Evolutionary conservation across 1,284 basidiomycete genomes (phyloP).

Genomic region (Cryptococcus sp.): DNA sequence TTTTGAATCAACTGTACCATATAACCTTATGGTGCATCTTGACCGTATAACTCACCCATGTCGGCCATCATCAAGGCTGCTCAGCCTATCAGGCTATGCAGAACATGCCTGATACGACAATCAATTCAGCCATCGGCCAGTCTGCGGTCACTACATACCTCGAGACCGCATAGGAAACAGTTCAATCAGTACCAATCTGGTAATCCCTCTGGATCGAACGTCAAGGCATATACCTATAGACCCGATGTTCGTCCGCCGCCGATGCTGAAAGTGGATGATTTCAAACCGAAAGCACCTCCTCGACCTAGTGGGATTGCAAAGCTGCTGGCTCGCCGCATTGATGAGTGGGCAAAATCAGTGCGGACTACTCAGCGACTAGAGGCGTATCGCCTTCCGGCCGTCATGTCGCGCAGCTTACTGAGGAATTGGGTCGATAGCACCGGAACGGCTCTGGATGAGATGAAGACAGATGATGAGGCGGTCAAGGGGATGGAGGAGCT

Average conservation of each 20-base stretch:
- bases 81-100: not conserved
- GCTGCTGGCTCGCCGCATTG: slow-evolving; percentile 19
- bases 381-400: slow-evolving; percentile 24
- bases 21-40: too few species aligned
- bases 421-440: slow-evolving; percentile 11
- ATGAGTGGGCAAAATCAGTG: slow-evolving; percentile 24
- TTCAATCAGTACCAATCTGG: not conserved
- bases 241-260: slow-evolving; percentile 1
- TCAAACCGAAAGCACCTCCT: slow-evolving; percentile 13
- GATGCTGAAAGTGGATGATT: slow-evolving; percentile 10
- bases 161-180: not conserved
- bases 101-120: not conserved
- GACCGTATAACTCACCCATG: not conserved
- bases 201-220: not conserved
- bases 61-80: not conserved
- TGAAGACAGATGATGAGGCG: not conserved
- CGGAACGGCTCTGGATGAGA: not conserved
- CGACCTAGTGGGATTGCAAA: slow-evolving; percentile 7
- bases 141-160: not conserved
- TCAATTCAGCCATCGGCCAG: not conserved
- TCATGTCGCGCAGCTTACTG: not conserved
- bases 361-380: slow-evolving; percentile 18
- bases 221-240: not conserved
- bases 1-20: not conserved
- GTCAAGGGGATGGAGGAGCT: slow-evolving; percentile 7